These are phyloP conservation scores for Macadamia tetraphylla DNA, from an alignment of 164 flowering plant species.

Conservation along the genomic window DNA sequence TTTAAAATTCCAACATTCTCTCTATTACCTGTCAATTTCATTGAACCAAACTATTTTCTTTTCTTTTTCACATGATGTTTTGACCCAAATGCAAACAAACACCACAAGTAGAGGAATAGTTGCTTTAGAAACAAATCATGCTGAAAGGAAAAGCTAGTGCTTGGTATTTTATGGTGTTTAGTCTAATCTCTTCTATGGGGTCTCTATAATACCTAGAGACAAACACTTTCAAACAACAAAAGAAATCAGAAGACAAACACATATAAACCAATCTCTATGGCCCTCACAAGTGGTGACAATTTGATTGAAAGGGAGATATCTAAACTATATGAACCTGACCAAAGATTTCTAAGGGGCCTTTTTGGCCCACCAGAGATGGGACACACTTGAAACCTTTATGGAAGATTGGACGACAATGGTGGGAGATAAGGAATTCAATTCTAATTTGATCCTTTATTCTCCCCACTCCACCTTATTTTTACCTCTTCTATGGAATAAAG, in stretches of 20 bases:
- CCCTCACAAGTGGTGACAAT: neutral
- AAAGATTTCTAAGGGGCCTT: neutral
- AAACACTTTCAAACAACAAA: neutral
- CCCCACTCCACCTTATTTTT: neutral
- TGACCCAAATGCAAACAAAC: neutral
- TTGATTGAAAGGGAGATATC: neutral
- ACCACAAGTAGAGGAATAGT: neutral
- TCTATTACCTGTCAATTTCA: too few species aligned
- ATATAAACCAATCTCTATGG: neutral
- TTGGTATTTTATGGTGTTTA: neutral
- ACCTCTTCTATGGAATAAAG: neutral
- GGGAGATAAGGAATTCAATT: neutral
- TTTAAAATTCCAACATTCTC: too few species aligned
- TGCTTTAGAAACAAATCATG: neutral
- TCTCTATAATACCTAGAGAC: too few species aligned
- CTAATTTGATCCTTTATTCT: neutral
- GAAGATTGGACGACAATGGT: neutral
- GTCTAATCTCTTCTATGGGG: neutral
- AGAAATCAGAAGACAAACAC: neutral
- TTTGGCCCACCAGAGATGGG: neutral
- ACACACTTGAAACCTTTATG: too few species aligned
- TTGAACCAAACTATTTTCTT: neutral
- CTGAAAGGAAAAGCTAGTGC: neutral
- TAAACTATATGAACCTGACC: neutral
- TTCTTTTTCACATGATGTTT: neutral